Evolutionary conservation across 495 filamentous ascomycete species (phyloP).

Genomic region (Pyronema omphalodes): DNA sequence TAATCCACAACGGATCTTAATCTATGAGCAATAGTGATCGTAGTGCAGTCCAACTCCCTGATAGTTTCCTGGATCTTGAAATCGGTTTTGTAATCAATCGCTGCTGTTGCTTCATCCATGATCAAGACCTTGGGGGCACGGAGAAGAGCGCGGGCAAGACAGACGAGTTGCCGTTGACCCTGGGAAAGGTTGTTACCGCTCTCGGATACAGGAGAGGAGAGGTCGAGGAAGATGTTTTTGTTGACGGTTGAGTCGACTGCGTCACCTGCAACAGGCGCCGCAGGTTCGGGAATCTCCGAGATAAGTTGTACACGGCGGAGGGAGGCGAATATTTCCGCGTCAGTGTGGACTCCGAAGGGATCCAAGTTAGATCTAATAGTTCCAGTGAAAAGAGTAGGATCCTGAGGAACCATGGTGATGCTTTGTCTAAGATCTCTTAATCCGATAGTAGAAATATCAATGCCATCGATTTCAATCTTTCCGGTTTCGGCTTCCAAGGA

Average conservation of each 20-base stretch:
- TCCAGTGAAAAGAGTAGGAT: constrained; percentile 91
- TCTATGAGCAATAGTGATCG: constrained; percentile 95
- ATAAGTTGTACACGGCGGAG: constrained; percentile 86
- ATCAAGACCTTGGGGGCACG: constrained; percentile 81
- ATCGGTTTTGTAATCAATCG: constrained; percentile 93
- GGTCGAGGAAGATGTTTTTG: constrained; percentile 85
- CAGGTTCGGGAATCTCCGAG: constrained; percentile 33
- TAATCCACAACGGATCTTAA: constrained; percentile 94
- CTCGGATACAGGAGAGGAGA: constrained; percentile 69
- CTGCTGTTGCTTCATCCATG: constrained; percentile 98
- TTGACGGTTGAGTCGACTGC: constrained; percentile 34
- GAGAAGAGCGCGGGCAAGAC: constrained; percentile 82
- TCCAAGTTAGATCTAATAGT: constrained; percentile 92
- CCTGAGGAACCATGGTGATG: constrained; percentile 96
- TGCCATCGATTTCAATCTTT: constrained; percentile 72
- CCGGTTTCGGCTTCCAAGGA: constrained; percentile 87
- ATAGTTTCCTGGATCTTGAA: constrained; percentile 91
- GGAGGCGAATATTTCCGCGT: constrained; percentile 76
- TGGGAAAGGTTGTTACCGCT: constrained; percentile 93
- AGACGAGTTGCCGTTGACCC: constrained; percentile 81
- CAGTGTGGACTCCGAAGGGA: constrained; percentile 78
- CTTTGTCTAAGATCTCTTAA: constrained; percentile 78
- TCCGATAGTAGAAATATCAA: constrained; percentile 78
- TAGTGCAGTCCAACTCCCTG: constrained; percentile 74
- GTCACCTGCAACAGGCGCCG: constrained; percentile 20